These are phyloP conservation scores for Didymella segeticola DNA, from an alignment of 2,329 filamentous ascomycete genomes.

Conservation along the genomic window DNA sequence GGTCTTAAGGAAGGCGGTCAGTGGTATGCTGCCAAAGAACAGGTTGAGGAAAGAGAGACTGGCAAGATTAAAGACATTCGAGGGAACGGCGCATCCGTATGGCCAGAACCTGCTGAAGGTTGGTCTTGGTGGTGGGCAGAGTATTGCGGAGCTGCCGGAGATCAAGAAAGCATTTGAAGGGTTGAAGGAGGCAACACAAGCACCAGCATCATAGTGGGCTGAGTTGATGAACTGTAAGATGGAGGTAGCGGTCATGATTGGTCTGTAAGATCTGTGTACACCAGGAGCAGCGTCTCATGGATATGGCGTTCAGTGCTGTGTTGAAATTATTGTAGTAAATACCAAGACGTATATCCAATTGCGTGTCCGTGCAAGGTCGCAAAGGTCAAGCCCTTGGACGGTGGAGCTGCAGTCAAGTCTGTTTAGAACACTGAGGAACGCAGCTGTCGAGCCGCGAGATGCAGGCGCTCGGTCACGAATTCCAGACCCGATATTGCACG, in stretches of 20 bases:
- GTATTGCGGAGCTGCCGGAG: slow-evolving; percentile 44
- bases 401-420: too few relatives aligned
- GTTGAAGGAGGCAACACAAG: slow-evolving; percentile 23
- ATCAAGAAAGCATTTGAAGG: slow-evolving; percentile 48
- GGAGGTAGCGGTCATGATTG: not conserved
- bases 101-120: slow-evolving; percentile 84
- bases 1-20: slow-evolving; percentile 87
- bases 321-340: slow-evolving; percentile 13
- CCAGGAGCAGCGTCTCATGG: slow-evolving; percentile 7
- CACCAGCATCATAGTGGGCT: slow-evolving; percentile 24
- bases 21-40: slow-evolving; percentile 98
- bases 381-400: too few relatives aligned
- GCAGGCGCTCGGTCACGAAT: too few relatives aligned
- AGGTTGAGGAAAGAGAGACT: slow-evolving; percentile 85
- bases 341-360: slow-evolving; percentile 1
- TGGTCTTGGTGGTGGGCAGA: slow-evolving; percentile 49
- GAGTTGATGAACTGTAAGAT: not conserved
- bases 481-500: too few relatives aligned
- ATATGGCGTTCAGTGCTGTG: slow-evolving; percentile 12
- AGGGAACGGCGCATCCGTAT: slow-evolving; percentile 91
- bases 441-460: not conserved
- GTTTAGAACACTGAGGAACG: not conserved
- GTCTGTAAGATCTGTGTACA: slow-evolving; percentile 18
- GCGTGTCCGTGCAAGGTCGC: not conserved
- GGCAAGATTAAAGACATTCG: slow-evolving; percentile 91